Evolutionary conservation across 495 filamentous ascomycete genomes (phyloP), one percentile per base, ranked within the genome.

Genomic region (Aspergillus avenaceus): DNA sequence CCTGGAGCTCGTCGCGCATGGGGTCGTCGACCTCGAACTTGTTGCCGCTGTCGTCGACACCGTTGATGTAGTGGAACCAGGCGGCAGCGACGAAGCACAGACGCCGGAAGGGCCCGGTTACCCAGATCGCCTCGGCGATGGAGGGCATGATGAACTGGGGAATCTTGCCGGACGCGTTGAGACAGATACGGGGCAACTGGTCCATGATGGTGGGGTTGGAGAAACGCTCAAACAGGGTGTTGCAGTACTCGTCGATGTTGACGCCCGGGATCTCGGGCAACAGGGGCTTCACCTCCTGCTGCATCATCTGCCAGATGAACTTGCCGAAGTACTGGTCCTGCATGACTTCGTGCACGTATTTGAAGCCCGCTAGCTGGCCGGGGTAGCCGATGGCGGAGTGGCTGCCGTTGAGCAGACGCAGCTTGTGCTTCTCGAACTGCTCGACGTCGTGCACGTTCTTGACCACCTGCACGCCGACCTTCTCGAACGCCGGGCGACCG

Each of bases 121-220:
- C 66, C 70, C 68, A 71, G 47, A 76, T 76, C 6, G 64, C 64
- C 58, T 76, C 73, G 47, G 73, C 73, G 46, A 76, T 70, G 2
- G 71, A 71, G 7, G 73, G 73, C 71, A 76, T 75, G 56, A 75
- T 75, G 52, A 76, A 76, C 55, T 76, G 73, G 2, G 73, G 73
- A 49, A 76, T 69, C 66, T 76, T 76, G 62, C 73, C 71, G 4
- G 73, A 71, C 14, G 63, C 73, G 42, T 72, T 72, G 42, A 73
- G 62, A 26, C 69, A 70, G 56, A 76, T 62, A 25, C 73, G 71
- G 23, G 71, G 70, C 41, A 76, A 56, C 55, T 74, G 71, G 45
- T 76, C 73, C 62, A 60, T 68, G 50, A 76, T 74, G 7, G 71
- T 70, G 1, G 73, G 69, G 67, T 76, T 76, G 50, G 69, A 68